A percentile compares a stretch with the other conserved stretches of the same genome.
These are phyloP conservation scores for Plasmodium vinckei DNA, from an alignment of 169 alveolate genomes.

Conservation along the genomic window DNA sequence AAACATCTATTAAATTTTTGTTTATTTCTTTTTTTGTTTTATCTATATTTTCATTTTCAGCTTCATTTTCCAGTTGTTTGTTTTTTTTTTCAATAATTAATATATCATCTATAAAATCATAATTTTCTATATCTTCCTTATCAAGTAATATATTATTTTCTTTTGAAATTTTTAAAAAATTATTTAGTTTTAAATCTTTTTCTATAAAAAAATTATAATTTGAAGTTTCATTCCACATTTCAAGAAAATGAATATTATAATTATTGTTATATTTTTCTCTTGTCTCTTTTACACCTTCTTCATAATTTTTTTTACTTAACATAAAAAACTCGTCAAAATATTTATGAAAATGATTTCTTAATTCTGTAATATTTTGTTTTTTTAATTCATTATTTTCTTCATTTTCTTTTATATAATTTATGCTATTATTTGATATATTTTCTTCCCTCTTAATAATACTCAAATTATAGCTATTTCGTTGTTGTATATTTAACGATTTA, in stretches of 20 bases:
- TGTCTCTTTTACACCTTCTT: constrained; percentile 61
- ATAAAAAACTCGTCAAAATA: constrained; percentile 54
- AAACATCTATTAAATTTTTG: constrained; percentile 35
- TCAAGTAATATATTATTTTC: constrained; percentile 47
- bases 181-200: constrained; percentile 56
- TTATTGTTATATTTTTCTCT: constrained; percentile 43
- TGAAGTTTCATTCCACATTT: constrained; percentile 49
- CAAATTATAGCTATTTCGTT: constrained; percentile 1
- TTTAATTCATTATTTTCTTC: constrained; percentile 13
- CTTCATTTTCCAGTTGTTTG: neutral
- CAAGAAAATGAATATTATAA: constrained; percentile 31
- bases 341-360: constrained; percentile 46
- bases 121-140: constrained; percentile 30
- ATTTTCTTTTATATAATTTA: constrained; percentile 1
- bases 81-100: constrained; percentile 58
- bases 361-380: constrained; percentile 20
- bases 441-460: too few species aligned
- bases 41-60: neutral
- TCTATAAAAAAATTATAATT: constrained; percentile 59
- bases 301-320: constrained; percentile 55
- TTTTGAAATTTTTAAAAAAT: constrained; percentile 72
- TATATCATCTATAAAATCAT: constrained; percentile 50
- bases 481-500: constrained; percentile 6
- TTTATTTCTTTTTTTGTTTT: constrained; percentile 10
- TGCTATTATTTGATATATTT: neutral